Base-by-base conservation (phyloP, 2,329 filamentous ascomycete genomes). In the Xylariaceae sp. region DNA sequence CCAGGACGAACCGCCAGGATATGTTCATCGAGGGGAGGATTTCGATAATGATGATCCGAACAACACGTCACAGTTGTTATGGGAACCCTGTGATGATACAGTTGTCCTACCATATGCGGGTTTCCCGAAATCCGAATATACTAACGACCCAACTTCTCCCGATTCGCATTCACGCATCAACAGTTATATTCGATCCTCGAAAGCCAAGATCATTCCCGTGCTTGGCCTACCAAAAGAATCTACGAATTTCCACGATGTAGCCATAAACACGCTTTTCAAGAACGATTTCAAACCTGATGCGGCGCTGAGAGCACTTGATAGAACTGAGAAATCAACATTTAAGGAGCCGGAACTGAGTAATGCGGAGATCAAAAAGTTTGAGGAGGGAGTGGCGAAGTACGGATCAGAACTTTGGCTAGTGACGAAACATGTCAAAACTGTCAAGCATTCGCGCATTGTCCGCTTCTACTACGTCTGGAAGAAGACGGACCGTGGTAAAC, bases 381-480 rank as follows among this genome's bases (percentile, higher is more conserved):
- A 97, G 69, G 93, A 97, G 70, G 95, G 86, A 36, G 91, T 99
- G 9, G 79, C 85, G 43, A 96, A 95, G 71, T 96, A 89, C 69
- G 95, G 95, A 19, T 97, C 94, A 0, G 95, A 99, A 75, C 86
- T 96, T 67, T 85, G 91, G 64, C 83, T 84, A 43, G 89, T 98
- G 58, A 92, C 88, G 63, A 87, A 90, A 65, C 90, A 96, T 72
- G 91, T 97, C 68, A 93, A 92, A 74, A 91, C 88, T 0, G 86
- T 95, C 65, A 86, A 85, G 36, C 87, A 92, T 60, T 87, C 88
- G 47, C 86, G 91, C 56, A 89, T 97, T 60, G 92, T 96, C 23
- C 90, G 95, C 3, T 96, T 90, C 71, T 99, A 98, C 75, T 99
- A 99, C 73, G 91, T 91, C 64, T 99, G 95, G 95, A 99, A 99